Evolutionary conservation across 164 flowering plant genomes (phyloP), one percentile per base, ranked within the genome.

Genomic region (Annona cherimola): DNA sequence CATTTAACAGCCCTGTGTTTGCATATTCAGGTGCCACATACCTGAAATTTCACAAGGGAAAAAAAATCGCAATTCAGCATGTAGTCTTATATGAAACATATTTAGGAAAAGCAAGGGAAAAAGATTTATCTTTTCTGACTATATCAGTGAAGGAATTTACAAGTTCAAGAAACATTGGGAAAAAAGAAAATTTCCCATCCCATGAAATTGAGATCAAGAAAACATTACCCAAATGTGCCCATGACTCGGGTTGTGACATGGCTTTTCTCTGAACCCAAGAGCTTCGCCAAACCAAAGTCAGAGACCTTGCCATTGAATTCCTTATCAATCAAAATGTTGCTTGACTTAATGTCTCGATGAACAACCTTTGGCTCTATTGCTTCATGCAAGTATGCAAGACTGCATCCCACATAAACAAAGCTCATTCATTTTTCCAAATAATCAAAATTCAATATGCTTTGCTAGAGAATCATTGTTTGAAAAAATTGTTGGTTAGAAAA

Each of bases 11-110:
- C 35, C 86, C 86, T 14, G 85, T 79, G 41, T 82, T 86, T 45
- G 88, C 88, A 79, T 86, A 86, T 76, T 86, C 88, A 57, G 88
- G 88, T 19, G 88, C 88, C 26, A 85, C 88, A 76, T 85, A 85
- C 43, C 88, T 86, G 79, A 63, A 74, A 63, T 65, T 35, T 74
- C 55, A 76, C 46, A 45, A 60, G 44, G 61, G 35, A 65, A 44
- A 14, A n/a, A 64, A 14, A 62, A 7, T 62, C 35, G 65, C 40
- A 42, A 64, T 64, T 64, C 67, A 64, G 12, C 6, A 14, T 18
- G 43, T 64, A 64, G 67, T n/a, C 67, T 35, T 4, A 0, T 43
- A 43, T 64, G 39, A 64, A 40, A 40, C 41, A 64, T 42, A 18
- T 39, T 64, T 14, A 64, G 12, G 57, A 64, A 35, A 43, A 64